phyloP scores from a whole-genome alignment of 352 stramenopile species.

The Phytophthora tentaculata region DNA sequence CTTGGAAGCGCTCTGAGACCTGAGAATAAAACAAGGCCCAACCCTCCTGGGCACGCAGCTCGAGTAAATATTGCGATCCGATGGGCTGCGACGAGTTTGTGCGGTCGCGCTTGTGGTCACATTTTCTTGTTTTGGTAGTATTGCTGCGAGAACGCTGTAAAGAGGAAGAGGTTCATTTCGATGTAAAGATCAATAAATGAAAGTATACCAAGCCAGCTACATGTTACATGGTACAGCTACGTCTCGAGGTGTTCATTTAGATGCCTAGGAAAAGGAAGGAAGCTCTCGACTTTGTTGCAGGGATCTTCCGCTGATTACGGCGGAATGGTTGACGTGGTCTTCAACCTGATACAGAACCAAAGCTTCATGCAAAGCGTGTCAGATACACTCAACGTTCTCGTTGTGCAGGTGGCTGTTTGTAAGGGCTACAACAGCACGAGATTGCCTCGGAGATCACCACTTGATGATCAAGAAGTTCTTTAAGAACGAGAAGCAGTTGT shows the following conservation, averaged over 20 bases:
- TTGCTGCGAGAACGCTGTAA: constrained; percentile 40
- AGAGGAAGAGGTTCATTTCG: constrained; percentile 44
- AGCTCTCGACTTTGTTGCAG: neutral
- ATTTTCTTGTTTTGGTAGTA: constrained; percentile 40
- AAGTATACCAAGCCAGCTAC: constrained; percentile 37
- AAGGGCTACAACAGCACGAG: constrained; percentile 13
- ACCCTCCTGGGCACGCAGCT: constrained; percentile 29
- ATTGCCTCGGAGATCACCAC: too few relatives aligned
- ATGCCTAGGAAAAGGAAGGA: neutral
- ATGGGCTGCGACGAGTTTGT: constrained; percentile 17
- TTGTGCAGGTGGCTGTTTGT: constrained; percentile 5
- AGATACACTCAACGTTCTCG: constrained; percentile 15
- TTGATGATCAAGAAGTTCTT: too few relatives aligned
- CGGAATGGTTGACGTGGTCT: constrained; percentile 10
- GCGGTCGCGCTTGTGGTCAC: constrained; percentile 27
- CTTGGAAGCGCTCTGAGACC: constrained; percentile 19
- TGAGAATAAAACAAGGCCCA: constrained; percentile 17
- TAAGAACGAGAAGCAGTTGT: too few relatives aligned
- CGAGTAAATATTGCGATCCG: constrained; percentile 41
- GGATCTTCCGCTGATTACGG: constrained; percentile 27
- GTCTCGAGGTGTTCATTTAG: constrained; percentile 3
- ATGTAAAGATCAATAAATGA: constrained; percentile 54
- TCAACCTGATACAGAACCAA: constrained; percentile 35
- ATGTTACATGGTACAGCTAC: too few relatives aligned
- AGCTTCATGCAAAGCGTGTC: constrained; percentile 20